Conservation (phyloP, 306 rosid genomes). For the Hippophae tibetana region DNA sequence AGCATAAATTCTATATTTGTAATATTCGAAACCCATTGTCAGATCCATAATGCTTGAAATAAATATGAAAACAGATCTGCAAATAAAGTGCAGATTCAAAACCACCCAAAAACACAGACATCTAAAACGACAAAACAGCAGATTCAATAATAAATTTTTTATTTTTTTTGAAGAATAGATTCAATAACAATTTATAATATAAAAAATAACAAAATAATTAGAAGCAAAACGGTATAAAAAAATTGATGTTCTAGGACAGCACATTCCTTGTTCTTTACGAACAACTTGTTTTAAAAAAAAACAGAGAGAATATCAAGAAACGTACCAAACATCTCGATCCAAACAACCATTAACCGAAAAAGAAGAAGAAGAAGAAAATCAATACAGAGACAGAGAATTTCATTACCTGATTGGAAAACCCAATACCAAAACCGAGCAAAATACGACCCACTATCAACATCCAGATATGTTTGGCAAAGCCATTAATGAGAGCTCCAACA, state of each 20-base stretch:
- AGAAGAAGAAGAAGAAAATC: too few relatives aligned
- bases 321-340: slow-evolving; percentile 6
- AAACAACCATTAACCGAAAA: neutral
- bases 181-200: neutral
- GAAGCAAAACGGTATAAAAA: slow-evolving; percentile 2
- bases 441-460: slow-evolving; percentile 84
- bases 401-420: slow-evolving; percentile 83
- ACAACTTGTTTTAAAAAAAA: neutral
- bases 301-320: slow-evolving; percentile 11
- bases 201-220: neutral
- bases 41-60: neutral
- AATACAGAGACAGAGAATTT: neutral
- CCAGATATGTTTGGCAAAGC: slow-evolving; percentile 45
- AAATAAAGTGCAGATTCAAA: slow-evolving; percentile 2
- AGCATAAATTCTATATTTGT: slow-evolving; percentile 1
- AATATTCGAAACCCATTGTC: slow-evolving; percentile 10
- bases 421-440: slow-evolving; percentile 88
- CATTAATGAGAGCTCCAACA: slow-evolving; percentile 69
- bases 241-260: neutral
- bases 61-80: slow-evolving; percentile 12
- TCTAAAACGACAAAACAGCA: slow-evolving; percentile 13
- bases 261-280: slow-evolving; percentile 3
- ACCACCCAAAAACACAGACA: slow-evolving; percentile 1
- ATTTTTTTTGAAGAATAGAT: too few relatives aligned
- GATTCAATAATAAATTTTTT: neutral